phyloP scores from a whole-genome alignment of 1,284 basidiomycete species.

The Trichosporon coremiiforme region DNA sequence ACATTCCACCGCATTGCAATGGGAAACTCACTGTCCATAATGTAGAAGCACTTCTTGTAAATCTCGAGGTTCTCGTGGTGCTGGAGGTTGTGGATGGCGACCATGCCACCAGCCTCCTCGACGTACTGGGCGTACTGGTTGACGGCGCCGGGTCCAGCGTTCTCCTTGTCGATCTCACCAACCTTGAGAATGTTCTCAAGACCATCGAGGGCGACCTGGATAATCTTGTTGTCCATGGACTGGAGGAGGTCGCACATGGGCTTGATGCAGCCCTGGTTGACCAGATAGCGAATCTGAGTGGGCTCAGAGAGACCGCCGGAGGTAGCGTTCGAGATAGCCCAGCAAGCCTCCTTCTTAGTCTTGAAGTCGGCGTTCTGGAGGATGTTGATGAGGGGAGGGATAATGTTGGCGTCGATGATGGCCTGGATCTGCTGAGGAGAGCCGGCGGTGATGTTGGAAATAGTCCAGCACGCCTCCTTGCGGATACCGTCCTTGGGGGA shows the following conservation, averaged over 20 bases:
- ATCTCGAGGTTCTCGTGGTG: constrained; percentile 99
- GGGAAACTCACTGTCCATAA: constrained; percentile 76
- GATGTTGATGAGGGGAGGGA: constrained; percentile 98
- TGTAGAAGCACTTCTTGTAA: constrained; percentile 99
- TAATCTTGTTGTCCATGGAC: constrained; percentile 99
- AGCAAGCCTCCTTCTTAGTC: constrained; percentile 99
- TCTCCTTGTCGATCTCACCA: constrained; percentile 92
- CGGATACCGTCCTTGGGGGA: constrained; percentile 91
- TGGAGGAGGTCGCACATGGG: constrained; percentile 93
- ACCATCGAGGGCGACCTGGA: constrained; percentile 89
- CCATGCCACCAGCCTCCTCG: constrained; percentile 98
- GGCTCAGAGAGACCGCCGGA: constrained; percentile 97
- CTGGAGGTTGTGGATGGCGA: constrained; percentile 97
- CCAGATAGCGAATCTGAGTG: constrained; percentile 95
- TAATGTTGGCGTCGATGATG: constrained; percentile 71
- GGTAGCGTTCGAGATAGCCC: constrained; percentile 99
- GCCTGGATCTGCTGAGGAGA: constrained; percentile 95
- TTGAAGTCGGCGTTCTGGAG: constrained; percentile 98
- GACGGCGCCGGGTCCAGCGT: constrained; percentile 75
- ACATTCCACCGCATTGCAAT: neutral
- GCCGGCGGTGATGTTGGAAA: constrained; percentile 98
- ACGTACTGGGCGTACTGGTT: constrained; percentile 95
- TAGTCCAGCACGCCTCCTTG: constrained; percentile 99
- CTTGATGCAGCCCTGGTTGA: constrained; percentile 97
- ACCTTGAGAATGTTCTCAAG: constrained; percentile 99